Evolutionary conservation across 139 green algal genomes (phyloP).

Genomic region (Haematococcus lacustris): DNA sequence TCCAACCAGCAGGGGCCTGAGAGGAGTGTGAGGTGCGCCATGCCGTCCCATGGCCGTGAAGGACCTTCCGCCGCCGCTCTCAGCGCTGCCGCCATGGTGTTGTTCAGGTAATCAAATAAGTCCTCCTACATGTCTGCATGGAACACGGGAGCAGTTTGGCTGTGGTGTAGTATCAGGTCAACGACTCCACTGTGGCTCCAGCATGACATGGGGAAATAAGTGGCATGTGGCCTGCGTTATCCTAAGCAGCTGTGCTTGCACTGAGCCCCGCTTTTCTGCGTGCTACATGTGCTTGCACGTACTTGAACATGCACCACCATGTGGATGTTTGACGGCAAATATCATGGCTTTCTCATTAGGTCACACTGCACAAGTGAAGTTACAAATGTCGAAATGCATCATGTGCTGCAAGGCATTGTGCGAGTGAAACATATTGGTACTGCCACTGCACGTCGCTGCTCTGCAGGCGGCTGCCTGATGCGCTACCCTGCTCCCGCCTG

Average conservation of each 20-base stretch:
- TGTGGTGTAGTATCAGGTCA: not conserved
- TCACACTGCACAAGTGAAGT: not conserved
- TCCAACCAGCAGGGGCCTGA: too few species aligned
- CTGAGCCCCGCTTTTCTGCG: not conserved
- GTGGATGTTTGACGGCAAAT: not conserved
- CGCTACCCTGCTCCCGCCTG: conserved; percentile 56
- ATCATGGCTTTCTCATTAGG: not conserved
- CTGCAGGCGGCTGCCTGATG: conserved; percentile 28
- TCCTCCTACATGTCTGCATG: too few species aligned
- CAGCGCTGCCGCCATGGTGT: too few species aligned
- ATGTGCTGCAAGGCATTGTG: not conserved
- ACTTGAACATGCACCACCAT: not conserved
- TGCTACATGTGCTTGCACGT: not conserved
- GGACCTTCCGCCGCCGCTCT: too few species aligned
- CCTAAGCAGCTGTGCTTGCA: not conserved
- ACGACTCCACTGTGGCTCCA: not conserved
- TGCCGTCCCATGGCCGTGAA: too few species aligned
- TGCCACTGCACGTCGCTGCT: not conserved
- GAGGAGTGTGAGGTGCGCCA: too few species aligned
- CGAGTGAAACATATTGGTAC: not conserved
- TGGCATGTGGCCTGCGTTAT: not conserved
- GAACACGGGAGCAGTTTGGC: not conserved
- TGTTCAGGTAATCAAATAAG: too few species aligned
- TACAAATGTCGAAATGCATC: not conserved
- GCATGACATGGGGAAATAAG: not conserved